Conservation (phyloP, 2,329 filamentous ascomycete species). For the Aspergillus sp. region DNA sequence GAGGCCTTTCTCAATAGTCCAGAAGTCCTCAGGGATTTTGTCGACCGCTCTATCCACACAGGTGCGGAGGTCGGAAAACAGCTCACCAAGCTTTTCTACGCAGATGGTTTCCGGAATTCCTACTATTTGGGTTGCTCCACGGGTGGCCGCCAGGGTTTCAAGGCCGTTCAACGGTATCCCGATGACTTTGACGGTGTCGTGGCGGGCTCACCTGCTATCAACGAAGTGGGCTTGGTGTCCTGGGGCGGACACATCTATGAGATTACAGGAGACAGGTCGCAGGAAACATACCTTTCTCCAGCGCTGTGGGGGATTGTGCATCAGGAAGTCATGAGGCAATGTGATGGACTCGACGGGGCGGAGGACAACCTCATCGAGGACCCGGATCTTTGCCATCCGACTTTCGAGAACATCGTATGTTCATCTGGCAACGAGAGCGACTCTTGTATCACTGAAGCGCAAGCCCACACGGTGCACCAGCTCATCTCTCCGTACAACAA, state of each 20-base stretch:
- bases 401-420: conserved; percentile 30
- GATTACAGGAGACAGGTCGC: conserved; percentile 50
- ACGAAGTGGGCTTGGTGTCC: conserved; percentile 52
- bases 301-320: conserved; percentile 46
- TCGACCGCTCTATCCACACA: conserved; percentile 47
- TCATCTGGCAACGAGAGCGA: too few relatives aligned
- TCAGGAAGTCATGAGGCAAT: conserved; percentile 49
- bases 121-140: conserved; percentile 55
- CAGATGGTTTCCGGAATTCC: conserved; percentile 39
- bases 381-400: conserved; percentile 41
- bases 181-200: conserved; percentile 60
- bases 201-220: conserved; percentile 43
- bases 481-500: conserved; percentile 15
- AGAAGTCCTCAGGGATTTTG: conserved; percentile 39
- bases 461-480: conserved; percentile 35
- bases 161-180: conserved; percentile 53
- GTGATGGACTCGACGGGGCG: conserved; percentile 52
- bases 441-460: conserved; percentile 44
- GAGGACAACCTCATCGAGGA: conserved; percentile 51
- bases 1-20: conserved; percentile 28
- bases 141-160: conserved; percentile 59
- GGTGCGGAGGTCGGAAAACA: conserved; percentile 49
- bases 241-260: conserved; percentile 45
- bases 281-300: conserved; percentile 46
- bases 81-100: conserved; percentile 51